A percentile compares a stretch with the other conserved stretches of the same genome.
These are phyloP conservation scores for Mycosphaerella sp. DNA, from an alignment of 2,329 filamentous ascomycete genomes.

Conservation along the genomic window DNA sequence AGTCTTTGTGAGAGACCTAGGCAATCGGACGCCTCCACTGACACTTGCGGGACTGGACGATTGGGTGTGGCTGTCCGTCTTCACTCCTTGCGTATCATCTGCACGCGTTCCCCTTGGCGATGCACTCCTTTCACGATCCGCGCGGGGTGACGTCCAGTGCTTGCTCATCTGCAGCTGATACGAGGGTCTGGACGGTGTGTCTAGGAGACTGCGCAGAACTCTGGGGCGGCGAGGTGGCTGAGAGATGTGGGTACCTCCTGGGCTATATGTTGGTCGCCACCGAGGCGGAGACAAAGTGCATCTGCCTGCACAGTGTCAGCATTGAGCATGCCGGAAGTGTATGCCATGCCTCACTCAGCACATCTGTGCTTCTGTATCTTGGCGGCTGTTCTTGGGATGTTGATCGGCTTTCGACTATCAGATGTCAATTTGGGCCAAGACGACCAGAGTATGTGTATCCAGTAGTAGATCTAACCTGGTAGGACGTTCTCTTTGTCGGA, in stretches of 20 bases:
- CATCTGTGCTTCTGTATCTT: neutral
- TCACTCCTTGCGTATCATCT: neutral
- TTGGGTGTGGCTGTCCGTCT: neutral
- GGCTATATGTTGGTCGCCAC: neutral
- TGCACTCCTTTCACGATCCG: neutral
- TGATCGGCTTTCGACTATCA: neutral
- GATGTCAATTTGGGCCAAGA: neutral
- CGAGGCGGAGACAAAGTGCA: neutral
- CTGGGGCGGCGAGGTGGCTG: neutral
- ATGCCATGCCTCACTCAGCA: neutral
- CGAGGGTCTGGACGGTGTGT: constrained; percentile 5
- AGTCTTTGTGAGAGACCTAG: neutral
- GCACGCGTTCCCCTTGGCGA: neutral
- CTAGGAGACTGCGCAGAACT: neutral
- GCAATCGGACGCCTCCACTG: neutral
- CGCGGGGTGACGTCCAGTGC: constrained; percentile 2
- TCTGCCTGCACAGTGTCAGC: neutral
- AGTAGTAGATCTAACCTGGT: neutral
- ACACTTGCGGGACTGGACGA: neutral
- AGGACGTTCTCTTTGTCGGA: neutral
- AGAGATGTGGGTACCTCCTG: constrained; percentile 2
- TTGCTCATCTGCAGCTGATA: constrained; percentile 9
- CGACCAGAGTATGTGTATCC: neutral
- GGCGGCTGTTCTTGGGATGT: neutral
- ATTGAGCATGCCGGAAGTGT: neutral